phyloP scores from a whole-genome alignment of 2,329 filamentous ascomycete genomes.

The Fusarium sacchari region DNA sequence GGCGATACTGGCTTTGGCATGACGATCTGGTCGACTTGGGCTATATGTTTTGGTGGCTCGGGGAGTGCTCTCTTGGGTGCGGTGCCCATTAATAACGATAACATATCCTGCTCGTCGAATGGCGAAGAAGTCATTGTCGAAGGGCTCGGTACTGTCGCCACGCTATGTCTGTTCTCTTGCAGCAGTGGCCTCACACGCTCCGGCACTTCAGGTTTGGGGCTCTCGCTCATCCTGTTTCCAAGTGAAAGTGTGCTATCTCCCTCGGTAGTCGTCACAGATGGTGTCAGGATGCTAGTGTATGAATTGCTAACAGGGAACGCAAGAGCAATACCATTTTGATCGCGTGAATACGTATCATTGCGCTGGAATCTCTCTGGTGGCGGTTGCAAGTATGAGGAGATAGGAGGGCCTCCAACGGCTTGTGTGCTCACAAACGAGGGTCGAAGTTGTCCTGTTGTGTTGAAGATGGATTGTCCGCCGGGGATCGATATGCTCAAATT shows the following conservation, averaged over 20 bases:
- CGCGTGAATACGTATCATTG: conserved; percentile 16
- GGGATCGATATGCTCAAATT: conserved; percentile 37
- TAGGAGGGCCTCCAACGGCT: conserved; percentile 31
- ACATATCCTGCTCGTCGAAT: conserved; percentile 49
- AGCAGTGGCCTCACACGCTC: conserved; percentile 10
- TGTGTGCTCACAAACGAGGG: conserved; percentile 40
- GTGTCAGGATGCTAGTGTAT: conserved; percentile 41
- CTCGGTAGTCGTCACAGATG: conserved; percentile 38
- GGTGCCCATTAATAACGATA: conserved; percentile 45
- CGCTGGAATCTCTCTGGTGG: conserved; percentile 25
- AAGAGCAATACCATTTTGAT: conserved; percentile 29
- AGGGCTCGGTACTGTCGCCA: conserved; percentile 21
- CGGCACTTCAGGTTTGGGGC: conserved; percentile 8
- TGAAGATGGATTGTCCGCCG: conserved; percentile 10
- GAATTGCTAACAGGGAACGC: conserved; percentile 39
- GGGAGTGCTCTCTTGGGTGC: conserved; percentile 44
- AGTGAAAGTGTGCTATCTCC: conserved; percentile 28
- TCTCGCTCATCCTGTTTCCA: conserved; percentile 14
- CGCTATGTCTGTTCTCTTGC: conserved; percentile 26
- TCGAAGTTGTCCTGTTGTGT: conserved; percentile 28
- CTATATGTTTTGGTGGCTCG: conserved; percentile 42
- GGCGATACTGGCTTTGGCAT: conserved; percentile 46
- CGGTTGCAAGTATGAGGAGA: conserved; percentile 32
- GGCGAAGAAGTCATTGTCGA: conserved; percentile 45
- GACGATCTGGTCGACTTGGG: conserved; percentile 42